phyloP scores from a whole-genome alignment of 352 stramenopile species.

The Phytopythium mirpurense region DNA sequence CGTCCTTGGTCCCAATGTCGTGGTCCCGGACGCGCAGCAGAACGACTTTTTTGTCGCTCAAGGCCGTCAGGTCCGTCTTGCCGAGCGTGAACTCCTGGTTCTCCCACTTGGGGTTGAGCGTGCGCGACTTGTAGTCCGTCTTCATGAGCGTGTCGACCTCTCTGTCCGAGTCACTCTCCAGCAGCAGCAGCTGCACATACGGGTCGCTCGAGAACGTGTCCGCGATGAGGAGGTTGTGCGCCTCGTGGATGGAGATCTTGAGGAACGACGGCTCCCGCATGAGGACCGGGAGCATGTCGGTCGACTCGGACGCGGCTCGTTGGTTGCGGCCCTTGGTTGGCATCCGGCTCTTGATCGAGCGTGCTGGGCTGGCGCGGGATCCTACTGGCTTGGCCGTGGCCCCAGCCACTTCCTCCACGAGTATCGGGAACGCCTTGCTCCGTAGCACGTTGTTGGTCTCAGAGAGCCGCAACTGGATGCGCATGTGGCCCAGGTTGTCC shows the following conservation, averaged over 20 bases:
- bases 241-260: constrained; percentile 54
- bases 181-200: constrained; percentile 53
- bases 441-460: constrained; percentile 26
- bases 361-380: constrained; percentile 3
- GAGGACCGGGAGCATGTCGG: constrained; percentile 9
- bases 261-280: constrained; percentile 44
- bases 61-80: constrained; percentile 35
- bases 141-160: constrained; percentile 57
- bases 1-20: constrained; percentile 39
- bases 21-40: constrained; percentile 59
- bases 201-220: constrained; percentile 51
- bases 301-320: not conserved
- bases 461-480: constrained; percentile 40
- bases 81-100: constrained; percentile 69
- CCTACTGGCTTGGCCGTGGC: constrained; percentile 9
- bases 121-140: constrained; percentile 60
- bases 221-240: constrained; percentile 38
- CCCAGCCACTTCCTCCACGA: constrained; percentile 22
- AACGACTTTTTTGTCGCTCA: constrained; percentile 56
- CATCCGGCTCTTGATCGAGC: constrained; percentile 10
- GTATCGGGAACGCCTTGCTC: constrained; percentile 26
- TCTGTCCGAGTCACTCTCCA: constrained; percentile 36
- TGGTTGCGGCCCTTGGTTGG: not conserved
- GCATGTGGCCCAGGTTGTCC: constrained; percentile 45
- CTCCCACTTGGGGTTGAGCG: constrained; percentile 59